Evolutionary conservation across 441 rosid genomes (phyloP), one percentile per base, ranked within the genome.

Genomic region (Hura crepitans): DNA sequence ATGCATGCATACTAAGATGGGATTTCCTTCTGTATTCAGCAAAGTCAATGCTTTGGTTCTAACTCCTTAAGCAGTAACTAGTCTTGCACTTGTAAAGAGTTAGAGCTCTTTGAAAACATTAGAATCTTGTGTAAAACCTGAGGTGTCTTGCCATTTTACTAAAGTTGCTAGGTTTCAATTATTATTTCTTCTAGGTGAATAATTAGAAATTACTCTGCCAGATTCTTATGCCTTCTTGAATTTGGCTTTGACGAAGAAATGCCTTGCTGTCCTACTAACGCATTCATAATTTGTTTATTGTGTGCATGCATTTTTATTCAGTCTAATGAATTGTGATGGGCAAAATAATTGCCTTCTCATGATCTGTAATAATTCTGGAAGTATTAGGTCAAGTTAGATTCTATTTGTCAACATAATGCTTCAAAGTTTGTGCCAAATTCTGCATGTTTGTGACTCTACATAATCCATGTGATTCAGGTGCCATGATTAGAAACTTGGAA

Each of bases 351-450:
- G 9, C 47, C 31, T 37, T 42, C 20, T 14, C 12, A 30, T 28
- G 28, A 11, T 67, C 47, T 30, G 54, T 60, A 18, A 28, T 67
- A 18, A 33, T 47, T 30, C 39, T 33, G 54, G 50, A 25, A 35
- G 42, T 28, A 27, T 57, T 62, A 51, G 35, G 13, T 13, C 25
- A 22, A 60, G 31, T 54, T 27, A 18, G 17, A 30, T 61, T 15
- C n/a, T 66, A 43, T 56, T 28, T 75, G 12, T 35, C 1, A 66
- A 63, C 17, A 30, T 10, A 49, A 20, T 33, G 39, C 68, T 30
- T 63, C 45, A 56, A 55, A 47, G 30, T 28, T 60, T 31, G 13
- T 53, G 62, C 37, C 28, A 42, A 20, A 3, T 73, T 54, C 11
- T 55, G 20, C 17, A 18, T 55, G 25, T 43, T 55, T 37, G 51